Percentiles rank a stretch among this genome's conserved stretches.
Evolutionary conservation across 306 rosid species (phyloP).

Genomic region (Sophora flavescens): DNA sequence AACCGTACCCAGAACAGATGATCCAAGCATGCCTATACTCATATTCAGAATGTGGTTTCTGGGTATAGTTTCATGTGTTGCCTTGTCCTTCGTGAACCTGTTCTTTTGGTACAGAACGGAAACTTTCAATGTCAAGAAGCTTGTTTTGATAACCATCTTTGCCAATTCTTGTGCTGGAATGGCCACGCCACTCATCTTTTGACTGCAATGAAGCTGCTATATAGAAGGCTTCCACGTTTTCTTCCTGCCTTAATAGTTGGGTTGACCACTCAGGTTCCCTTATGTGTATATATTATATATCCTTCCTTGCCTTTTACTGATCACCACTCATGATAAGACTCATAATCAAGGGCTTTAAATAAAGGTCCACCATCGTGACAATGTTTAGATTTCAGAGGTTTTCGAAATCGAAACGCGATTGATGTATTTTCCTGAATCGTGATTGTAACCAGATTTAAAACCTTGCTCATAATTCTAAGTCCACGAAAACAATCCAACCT

Average conservation of each 20-base stretch:
- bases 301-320: too few relatives aligned
- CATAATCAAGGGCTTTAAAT: too few relatives aligned
- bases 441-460: too few relatives aligned
- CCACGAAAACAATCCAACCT: too few relatives aligned
- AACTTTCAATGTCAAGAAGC: slow-evolving; percentile 85
- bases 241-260: slow-evolving; percentile 67
- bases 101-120: slow-evolving; percentile 89
- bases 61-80: slow-evolving; percentile 66
- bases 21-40: slow-evolving; percentile 62
- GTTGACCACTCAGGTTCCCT: slow-evolving; percentile 72
- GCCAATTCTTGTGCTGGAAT: slow-evolving; percentile 81
- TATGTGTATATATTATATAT: too few relatives aligned
- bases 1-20: slow-evolving; percentile 83
- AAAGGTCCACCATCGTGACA: too few relatives aligned
- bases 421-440: too few relatives aligned
- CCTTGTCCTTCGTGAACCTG: slow-evolving; percentile 83
- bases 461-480: too few relatives aligned
- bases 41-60: slow-evolving; percentile 94
- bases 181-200: slow-evolving; percentile 72
- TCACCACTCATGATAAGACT: too few relatives aligned
- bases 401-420: too few relatives aligned
- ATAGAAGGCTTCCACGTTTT: slow-evolving; percentile 55
- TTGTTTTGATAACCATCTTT: slow-evolving; percentile 86
- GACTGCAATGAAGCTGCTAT: slow-evolving; percentile 68
- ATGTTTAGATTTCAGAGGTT: too few relatives aligned